phyloP scores from a whole-genome alignment of 2,329 filamentous ascomycete genomes.

The Exserohilum rostratum region DNA sequence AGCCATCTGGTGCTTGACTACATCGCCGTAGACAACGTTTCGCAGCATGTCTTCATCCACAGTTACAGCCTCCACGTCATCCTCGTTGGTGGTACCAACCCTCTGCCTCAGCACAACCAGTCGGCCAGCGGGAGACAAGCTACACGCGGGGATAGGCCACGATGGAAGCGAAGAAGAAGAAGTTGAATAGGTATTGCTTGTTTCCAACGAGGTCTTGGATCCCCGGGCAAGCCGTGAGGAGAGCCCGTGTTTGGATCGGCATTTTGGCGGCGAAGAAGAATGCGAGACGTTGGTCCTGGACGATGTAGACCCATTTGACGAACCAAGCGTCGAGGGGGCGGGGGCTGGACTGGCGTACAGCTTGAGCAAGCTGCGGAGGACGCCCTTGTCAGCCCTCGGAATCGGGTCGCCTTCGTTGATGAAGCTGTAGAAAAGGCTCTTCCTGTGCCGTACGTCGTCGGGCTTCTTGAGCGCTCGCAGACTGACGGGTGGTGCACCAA shows the following conservation, averaged over 20 bases:
- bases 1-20: conserved; percentile 79
- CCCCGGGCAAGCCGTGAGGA: conserved; percentile 20
- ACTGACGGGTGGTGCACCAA: conserved; percentile 81
- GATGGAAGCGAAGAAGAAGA: conserved; percentile 53
- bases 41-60: conserved; percentile 72
- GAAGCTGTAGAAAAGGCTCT: conserved; percentile 78
- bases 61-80: conserved; percentile 70
- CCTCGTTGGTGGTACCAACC: conserved; percentile 44
- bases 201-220: conserved; percentile 32
- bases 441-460: conserved; percentile 51
- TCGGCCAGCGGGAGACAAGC: conserved; percentile 72
- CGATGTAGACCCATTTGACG: conserved; percentile 25
- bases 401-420: conserved; percentile 89
- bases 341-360: conserved; percentile 70
- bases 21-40: conserved; percentile 79
- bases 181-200: conserved; percentile 22
- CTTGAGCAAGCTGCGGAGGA: conserved; percentile 74
- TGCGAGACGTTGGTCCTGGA: conserved; percentile 34
- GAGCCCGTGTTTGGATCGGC: conserved; percentile 16
- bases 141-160: conserved; percentile 71
- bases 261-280: conserved; percentile 18
- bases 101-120: conserved; percentile 66
- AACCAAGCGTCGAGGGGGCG: conserved; percentile 19
- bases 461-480: conserved; percentile 72
- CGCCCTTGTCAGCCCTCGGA: conserved; percentile 74